Base-by-base conservation (phyloP, 495 filamentous ascomycete species). In the Aspergillus sclerotioniger region DNA sequence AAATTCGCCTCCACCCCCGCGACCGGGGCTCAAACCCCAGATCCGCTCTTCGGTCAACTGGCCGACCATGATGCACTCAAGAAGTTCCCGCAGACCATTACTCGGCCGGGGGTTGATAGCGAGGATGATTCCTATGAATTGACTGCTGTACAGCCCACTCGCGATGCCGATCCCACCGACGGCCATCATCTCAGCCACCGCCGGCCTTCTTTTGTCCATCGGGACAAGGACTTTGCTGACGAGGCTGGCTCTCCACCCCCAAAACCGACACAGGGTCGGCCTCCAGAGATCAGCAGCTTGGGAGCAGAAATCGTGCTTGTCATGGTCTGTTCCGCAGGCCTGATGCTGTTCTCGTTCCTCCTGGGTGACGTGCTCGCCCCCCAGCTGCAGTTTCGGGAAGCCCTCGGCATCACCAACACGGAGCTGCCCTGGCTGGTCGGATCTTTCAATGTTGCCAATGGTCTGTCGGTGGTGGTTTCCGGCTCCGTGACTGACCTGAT, bases 291-390 rank as follows among this genome's bases (percentile, higher is more conserved):
- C 3, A 51, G 62, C 35, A 75, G 66, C 43, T 51, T 75, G 1
- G 58, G 66, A 1, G 60, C 69, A 0, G 76, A 77, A 57, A 37
- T 77, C 16, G 61, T 78, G 17, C 75, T 78, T 35, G 64, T 81
- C 19, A 55, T 71, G 0, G 72, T 78, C 16, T 81, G 76, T 62
- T 76, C 75, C 1, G 68, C 71, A 13, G 73, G 77, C 1, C 69
- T 79, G 51, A 58, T 81, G 57, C 66, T 81, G n/a, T 80, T 76
- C 53, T 68, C 76, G 1, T 74, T 80, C 21, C 62, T 76, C 3
- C 65, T 76, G 29, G 78, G 78, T 0, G 73, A 81, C 50, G 67
- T 77, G 28, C 65, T 65, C 0, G 71, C 75, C 0, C 68, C 67
- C 12, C 78, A 81, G 54, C 56, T 64, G 16, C 56, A 64, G 8